Base-by-base conservation (phyloP, 2,329 filamentous ascomycete species). In the Nothophaeocryptopus gaeumannii region DNA sequence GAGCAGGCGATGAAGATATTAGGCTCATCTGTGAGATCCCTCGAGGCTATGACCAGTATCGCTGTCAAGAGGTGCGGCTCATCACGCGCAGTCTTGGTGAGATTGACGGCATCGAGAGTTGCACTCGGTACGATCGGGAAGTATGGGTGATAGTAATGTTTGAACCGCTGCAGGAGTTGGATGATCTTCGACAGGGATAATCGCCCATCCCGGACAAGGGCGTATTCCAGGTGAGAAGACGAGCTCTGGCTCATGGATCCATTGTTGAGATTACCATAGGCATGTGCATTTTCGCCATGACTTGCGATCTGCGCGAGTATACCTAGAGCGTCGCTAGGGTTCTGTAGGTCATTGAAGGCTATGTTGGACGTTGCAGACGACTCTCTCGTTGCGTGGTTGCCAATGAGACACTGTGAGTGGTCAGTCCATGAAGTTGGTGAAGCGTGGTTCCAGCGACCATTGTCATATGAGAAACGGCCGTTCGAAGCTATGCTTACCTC, bases 61-160 rank as follows among this genome's bases (percentile, higher is more conserved):
- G 85, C 84, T 0, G 85, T 88, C 12, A 88, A 74, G 0, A 89
- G 72, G 61, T 88, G 81, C 29, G 79, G 82, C 61, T 88, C 84
- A 26, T 79, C 78, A 2, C 75, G 72, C 5, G 82, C 80, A 54
- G 82, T 80, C 13, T 76, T 70, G 20, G 78, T 71, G 8, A 87
- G 67, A 48, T 78, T 70, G 11, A 70, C 65, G 34, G 76, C 72
- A 53, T 81, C 74, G 55, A 85, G 79, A 37, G 82, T 80, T 55
- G 78, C 76, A 33, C 75, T 73, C 8, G 84, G 81, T 0, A 85
- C 84, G 20, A 89, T 71, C 0, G 85, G 85, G 48, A 86, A 85
- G 69, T 84, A 88, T 0, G 82, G 81, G 60, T 88, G 84, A 57
- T 85, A 88, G 53, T 82, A 76, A 50, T 82, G 73, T 47, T 80